Percentiles rank a stretch among this genome's conserved stretches.
Evolutionary conservation across 768 basidiomycete genomes (phyloP).

Genomic region (Leccinum ochraceum): DNA sequence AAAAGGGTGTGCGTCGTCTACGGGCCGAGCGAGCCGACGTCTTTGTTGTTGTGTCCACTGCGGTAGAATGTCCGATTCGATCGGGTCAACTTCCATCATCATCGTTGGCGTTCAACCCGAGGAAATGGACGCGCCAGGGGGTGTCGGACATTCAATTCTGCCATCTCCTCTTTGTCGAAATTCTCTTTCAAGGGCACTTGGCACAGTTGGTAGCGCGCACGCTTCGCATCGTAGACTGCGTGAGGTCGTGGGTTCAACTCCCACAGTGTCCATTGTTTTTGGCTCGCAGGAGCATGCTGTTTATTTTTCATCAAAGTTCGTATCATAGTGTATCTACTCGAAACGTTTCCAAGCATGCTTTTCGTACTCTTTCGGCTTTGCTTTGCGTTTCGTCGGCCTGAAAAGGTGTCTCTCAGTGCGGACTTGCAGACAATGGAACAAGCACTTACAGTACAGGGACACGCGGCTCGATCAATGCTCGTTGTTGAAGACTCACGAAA

Average conservation of each 20-base stretch:
- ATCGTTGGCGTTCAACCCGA: neutral
- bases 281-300: too few species aligned
- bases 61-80: conserved; percentile 27
- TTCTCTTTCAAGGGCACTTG: conserved; percentile 22
- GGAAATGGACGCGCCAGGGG: conserved; percentile 2
- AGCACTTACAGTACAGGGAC: conserved; percentile 64
- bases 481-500: conserved; percentile 83
- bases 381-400: conserved; percentile 36
- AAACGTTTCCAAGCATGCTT: conserved; percentile 82
- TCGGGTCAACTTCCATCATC: conserved; percentile 33
- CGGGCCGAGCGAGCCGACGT: conserved; percentile 39
- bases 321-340: conserved; percentile 34
- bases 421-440: conserved; percentile 13
- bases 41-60: conserved; percentile 13
- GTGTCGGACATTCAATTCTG: neutral
- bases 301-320: neutral
- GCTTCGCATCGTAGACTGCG: conserved; percentile 32
- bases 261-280: conserved; percentile 33
- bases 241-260: conserved; percentile 37
- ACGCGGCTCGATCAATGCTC: conserved; percentile 85
- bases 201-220: conserved; percentile 37
- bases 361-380: conserved; percentile 64
- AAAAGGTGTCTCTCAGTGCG: neutral
- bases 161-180: rapidly evolving
- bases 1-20: conserved; percentile 84